phyloP scores from a whole-genome alignment of 2,329 filamentous ascomycete genomes.

The Ophiostoma himal-ulmi region DNA sequence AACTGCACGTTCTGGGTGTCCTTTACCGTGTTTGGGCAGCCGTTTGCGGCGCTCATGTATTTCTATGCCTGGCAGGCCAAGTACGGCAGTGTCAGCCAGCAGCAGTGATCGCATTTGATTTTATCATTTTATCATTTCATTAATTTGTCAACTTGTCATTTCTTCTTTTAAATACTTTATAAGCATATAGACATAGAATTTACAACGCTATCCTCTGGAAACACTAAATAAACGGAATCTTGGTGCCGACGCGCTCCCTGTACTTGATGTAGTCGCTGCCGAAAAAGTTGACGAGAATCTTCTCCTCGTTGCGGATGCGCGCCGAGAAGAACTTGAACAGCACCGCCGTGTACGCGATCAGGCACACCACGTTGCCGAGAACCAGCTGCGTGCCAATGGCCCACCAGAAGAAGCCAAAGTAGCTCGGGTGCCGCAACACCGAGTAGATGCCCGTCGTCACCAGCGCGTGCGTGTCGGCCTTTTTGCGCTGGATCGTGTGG shows the following conservation, averaged over 20 bases:
- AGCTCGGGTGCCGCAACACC: slow-evolving; percentile 75
- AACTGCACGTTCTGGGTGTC: slow-evolving; percentile 96
- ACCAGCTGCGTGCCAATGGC: slow-evolving; percentile 88
- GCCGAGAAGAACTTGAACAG: slow-evolving; percentile 79
- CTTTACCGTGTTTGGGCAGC: slow-evolving; percentile 93
- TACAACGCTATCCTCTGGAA: background rate
- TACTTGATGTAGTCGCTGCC: slow-evolving; percentile 75
- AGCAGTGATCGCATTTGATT: background rate
- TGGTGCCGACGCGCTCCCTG: slow-evolving; percentile 61
- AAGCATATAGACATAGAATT: background rate
- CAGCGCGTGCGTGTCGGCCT: slow-evolving; percentile 64
- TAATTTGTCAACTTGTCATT: too few relatives aligned
- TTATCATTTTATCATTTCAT: background rate
- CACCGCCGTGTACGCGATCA: slow-evolving; percentile 65
- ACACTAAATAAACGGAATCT: slow-evolving; percentile 68
- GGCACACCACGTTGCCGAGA: slow-evolving; percentile 76
- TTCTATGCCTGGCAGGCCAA: slow-evolving; percentile 99
- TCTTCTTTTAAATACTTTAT: too few relatives aligned
- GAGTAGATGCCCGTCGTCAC: slow-evolving; percentile 78
- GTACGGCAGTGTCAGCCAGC: slow-evolving; percentile 72
- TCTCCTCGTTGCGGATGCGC: slow-evolving; percentile 74
- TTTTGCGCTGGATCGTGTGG: slow-evolving; percentile 70
- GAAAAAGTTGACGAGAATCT: slow-evolving; percentile 73
- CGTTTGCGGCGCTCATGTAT: slow-evolving; percentile 84
- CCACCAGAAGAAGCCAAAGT: slow-evolving; percentile 99